Conservation (phyloP, 225 moss, liverwort and hornwort genomes). For the Climacium dendroides region DNA sequence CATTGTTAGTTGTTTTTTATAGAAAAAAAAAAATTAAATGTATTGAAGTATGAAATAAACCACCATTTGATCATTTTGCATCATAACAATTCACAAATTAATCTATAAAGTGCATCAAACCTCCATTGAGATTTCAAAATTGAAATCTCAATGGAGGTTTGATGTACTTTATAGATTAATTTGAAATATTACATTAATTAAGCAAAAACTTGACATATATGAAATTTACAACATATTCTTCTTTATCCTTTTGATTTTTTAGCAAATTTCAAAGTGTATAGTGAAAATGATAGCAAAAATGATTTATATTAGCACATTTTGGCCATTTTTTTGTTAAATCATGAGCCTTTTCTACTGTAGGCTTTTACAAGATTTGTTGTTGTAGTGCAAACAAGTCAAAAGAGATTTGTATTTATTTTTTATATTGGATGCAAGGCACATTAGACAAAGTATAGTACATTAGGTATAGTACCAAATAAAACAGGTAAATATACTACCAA, state of each 20-base stretch:
- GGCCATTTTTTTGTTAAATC: background rate
- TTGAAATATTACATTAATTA: background rate
- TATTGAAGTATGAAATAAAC: background rate
- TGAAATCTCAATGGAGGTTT: too few relatives aligned
- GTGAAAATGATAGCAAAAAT: background rate
- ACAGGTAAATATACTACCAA: background rate
- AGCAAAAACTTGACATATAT: background rate
- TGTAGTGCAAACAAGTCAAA: background rate
- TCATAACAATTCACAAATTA: background rate
- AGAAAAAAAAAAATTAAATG: background rate
- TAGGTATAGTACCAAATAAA: background rate
- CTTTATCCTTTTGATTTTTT: background rate
- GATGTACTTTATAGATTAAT: too few relatives aligned
- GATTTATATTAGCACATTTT: background rate
- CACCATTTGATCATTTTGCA: fast-evolving
- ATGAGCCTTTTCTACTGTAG: background rate
- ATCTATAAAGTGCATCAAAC: background rate
- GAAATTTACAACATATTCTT: background rate
- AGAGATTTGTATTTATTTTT: background rate
- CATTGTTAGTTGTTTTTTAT: background rate
- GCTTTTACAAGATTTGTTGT: background rate
- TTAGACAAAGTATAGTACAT: background rate
- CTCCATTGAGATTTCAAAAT: background rate
- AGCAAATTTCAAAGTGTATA: background rate
- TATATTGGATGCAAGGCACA: fast-evolving